phyloP scores from a whole-genome alignment of 2,329 filamentous ascomycete genomes.

The Huntiella abstrusa region DNA sequence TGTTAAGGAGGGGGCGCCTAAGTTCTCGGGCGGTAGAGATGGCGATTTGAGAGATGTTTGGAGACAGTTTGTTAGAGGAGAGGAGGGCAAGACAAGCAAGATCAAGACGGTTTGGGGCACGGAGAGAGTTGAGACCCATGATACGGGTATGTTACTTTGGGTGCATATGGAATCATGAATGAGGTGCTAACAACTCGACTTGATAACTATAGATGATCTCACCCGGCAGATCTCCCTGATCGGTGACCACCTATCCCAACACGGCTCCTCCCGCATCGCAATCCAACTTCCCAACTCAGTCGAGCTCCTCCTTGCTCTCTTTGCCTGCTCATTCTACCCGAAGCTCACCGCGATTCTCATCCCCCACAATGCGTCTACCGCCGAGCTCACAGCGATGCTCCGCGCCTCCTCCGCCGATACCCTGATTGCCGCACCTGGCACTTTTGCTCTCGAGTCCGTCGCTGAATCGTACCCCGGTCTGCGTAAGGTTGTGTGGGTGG shows the following conservation, averaged over 20 bases:
- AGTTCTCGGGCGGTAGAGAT: slow-evolving; percentile 67
- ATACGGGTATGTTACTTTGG: slow-evolving; percentile 27
- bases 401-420: slow-evolving; percentile 57
- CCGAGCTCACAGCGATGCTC: slow-evolving; percentile 53
- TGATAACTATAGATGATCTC: slow-evolving; percentile 36
- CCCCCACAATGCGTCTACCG: slow-evolving; percentile 58
- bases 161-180: neutral
- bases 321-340: slow-evolving; percentile 72
- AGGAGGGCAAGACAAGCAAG: slow-evolving; percentile 48
- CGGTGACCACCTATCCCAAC: slow-evolving; percentile 55
- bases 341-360: slow-evolving; percentile 68
- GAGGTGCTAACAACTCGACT: neutral
- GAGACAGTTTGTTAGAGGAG: slow-evolving; percentile 48
- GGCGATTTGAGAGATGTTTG: slow-evolving; percentile 87
- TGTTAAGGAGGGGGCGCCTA: slow-evolving; percentile 58
- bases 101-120: slow-evolving; percentile 65
- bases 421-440: slow-evolving; percentile 67
- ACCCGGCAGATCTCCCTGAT: slow-evolving; percentile 77
- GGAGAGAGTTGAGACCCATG: slow-evolving; percentile 55
- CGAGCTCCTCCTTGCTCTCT: slow-evolving; percentile 65
- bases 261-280: slow-evolving; percentile 58
- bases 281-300: slow-evolving; percentile 87
- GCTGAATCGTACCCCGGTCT: slow-evolving; percentile 50
- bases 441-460: slow-evolving; percentile 62
- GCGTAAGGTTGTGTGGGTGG: slow-evolving; percentile 74